These are phyloP conservation scores for Carpinus fangiana DNA, from an alignment of 306 rosid species.

Conservation along the genomic window DNA sequence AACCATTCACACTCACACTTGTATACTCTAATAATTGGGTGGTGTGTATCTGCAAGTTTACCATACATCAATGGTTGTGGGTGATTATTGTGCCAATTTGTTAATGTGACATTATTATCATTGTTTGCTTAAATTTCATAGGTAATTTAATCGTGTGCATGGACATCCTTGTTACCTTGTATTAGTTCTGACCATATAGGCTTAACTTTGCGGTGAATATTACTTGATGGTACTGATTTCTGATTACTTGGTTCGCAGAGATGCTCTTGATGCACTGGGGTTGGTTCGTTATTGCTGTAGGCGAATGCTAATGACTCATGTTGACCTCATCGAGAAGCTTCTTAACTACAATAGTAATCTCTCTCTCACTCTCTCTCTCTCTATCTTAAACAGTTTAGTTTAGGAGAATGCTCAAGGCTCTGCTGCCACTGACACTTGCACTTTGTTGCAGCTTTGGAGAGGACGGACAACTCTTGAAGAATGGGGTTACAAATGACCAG, in stretches of 20 bases:
- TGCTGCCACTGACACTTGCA: not conserved
- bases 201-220: not conserved
- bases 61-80: not conserved
- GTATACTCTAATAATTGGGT: not conserved
- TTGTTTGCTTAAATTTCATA: not conserved
- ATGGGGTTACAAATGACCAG: conserved; percentile 11
- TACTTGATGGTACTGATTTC: conserved; percentile 18
- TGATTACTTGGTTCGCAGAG: conserved; percentile 48
- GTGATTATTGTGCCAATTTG: not conserved
- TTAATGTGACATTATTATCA: not conserved
- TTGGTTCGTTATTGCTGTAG: conserved; percentile 94
- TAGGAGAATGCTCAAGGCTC: not conserved
- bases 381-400: not conserved
- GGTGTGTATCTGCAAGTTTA: not conserved
- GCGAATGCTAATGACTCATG: conserved; percentile 98
- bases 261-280: conserved; percentile 89
- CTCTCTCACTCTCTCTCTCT: conserved; percentile 4
- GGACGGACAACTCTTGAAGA: conserved; percentile 52
- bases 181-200: not conserved
- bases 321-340: conserved; percentile 95
- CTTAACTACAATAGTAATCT: conserved; percentile 81
- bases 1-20: no score
- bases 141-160: no score
- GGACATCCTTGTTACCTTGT: not conserved
- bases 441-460: conserved; percentile 67